Base-by-base conservation (phyloP, 768 basidiomycete genomes). In the Trametes villosa region DNA sequence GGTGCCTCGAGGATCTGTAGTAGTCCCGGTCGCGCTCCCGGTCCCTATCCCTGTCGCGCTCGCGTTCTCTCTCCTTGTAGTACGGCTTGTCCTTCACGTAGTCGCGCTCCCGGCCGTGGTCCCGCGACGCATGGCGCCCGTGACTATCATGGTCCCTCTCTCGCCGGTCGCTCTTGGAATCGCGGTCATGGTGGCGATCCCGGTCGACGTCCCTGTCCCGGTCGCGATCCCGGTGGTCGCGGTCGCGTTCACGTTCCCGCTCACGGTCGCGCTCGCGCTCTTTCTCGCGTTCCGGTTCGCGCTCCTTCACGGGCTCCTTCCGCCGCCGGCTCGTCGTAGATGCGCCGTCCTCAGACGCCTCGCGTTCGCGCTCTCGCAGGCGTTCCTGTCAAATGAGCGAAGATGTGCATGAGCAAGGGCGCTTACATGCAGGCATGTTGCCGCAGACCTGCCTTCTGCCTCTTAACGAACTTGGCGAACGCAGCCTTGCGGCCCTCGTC, bases 401-500 rank as follows among this genome's bases (percentile, higher is more conserved):
- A 40, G 15, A 29, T 57, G 36, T 7, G 24, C 53, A 31, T 30
- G 53, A 61, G 36, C 26, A 24, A 31, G 29, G 18, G 27, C 56
- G 53, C 41, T 53, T 40, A 60, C 53, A 64, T 36, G 49, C 20
- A 62, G 13, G 44, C 41, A 18, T 42, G 36, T 9, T 22, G n/a
- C 6, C 26, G 22, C 53, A 30, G 58, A 66, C 71, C 38, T 57
- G 91, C 94, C 83, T 94, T 97, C 71, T 97, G 94, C 59, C 96
- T 78, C 73, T 91, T 92, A 52, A 96, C 80, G 71, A 87, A 96
- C 75, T 96, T 98, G 18, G 83, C 75, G 72, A 94, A 98, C 1
- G 96, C 95, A 5, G 83, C 80, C 30, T 86, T 85, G 44, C 94
- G 78, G 18, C 85, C 83, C 61, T 94, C 92, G n/a, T 95, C 94